Base-by-base conservation (phyloP, 1,284 basidiomycete genomes). In the Austroboletus novae-zelandiae region DNA sequence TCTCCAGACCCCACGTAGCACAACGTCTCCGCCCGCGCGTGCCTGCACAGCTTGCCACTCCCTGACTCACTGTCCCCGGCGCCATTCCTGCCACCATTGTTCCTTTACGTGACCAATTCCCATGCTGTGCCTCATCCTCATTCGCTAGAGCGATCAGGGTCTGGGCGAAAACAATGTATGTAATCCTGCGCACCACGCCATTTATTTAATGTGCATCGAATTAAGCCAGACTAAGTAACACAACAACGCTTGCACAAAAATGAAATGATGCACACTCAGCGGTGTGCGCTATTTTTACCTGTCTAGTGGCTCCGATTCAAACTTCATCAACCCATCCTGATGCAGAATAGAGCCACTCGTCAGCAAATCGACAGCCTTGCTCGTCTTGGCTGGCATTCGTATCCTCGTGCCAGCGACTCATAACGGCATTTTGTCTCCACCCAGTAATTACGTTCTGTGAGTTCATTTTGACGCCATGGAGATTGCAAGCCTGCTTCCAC, bases 401-500 rank as follows among this genome's bases (percentile, higher is more conserved):
- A 47, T 25, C 42, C 54, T 50, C 60, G 57, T 65, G 59, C 52
- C 53, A 44, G 31, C 27, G 31, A 29, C 15, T 15, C 13, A 34
- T 47, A 55, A 66, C 59, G 57, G 57, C 61, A 54, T 62, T 23
- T 23, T 41, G 9, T 31, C 50, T 51, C 41, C 17, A 55, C 56
- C 48, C 48, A 59, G 59, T 42, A 56, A 44, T n/a, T 15, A 5
- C 13, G 37, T 51, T 45, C 50, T 36, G 46, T 44, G 50, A 51
- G 29, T 51, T 57, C 61, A 53, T 40, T 51, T 40, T 39, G 47
- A 49, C 20, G 27, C 40, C 48, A 51, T 50, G 61, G 43, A 14
- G 27, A 52, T 49, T 60, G 45, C 61, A 52, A 52, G 50, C 57
- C 61, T 57, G 57, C 52, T 61, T 50, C 61, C 54, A 61, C 59